phyloP scores from a whole-genome alignment of 805 yeast species.

The Candida suzukii region DNA sequence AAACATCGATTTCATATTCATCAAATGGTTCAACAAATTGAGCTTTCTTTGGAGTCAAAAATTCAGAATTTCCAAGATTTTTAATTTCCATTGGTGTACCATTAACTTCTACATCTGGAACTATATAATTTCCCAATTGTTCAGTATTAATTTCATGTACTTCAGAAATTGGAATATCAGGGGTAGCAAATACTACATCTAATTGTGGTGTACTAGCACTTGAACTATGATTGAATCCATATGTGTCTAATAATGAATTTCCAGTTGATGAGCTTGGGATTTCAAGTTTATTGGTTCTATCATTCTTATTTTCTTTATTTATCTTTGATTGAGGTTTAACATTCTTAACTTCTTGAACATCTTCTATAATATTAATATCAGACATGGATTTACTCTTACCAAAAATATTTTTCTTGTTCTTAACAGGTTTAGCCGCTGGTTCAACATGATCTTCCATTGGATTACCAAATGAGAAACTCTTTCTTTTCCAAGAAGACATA shows the following conservation, averaged over 20 bases:
- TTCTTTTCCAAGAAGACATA: conserved; percentile 25
- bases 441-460: conserved; percentile 4
- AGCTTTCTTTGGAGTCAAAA: conserved; percentile 1
- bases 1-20: conserved; percentile 8
- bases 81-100: background rate
- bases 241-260: conserved; percentile 12
- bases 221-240: conserved; percentile 12
- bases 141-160: background rate
- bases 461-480: conserved; percentile 13
- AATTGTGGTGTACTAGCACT: conserved; percentile 2
- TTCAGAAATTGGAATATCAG: background rate
- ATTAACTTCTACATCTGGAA: conserved; percentile 4
- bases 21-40: conserved; percentile 7
- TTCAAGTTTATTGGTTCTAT: background rate
- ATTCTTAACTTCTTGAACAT: background rate
- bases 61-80: background rate
- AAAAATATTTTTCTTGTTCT: conserved; percentile 8
- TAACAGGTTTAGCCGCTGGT: background rate
- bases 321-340: background rate
- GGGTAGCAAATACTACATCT: conserved; percentile 1
- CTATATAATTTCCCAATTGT: background rate
- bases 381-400: conserved; percentile 8
- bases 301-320: background rate
- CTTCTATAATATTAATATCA: background rate
- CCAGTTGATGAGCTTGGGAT: conserved; percentile 1